Evolutionary conservation across 805 yeast species (phyloP).

Genomic region (Yamadazyma ubonensis): DNA sequence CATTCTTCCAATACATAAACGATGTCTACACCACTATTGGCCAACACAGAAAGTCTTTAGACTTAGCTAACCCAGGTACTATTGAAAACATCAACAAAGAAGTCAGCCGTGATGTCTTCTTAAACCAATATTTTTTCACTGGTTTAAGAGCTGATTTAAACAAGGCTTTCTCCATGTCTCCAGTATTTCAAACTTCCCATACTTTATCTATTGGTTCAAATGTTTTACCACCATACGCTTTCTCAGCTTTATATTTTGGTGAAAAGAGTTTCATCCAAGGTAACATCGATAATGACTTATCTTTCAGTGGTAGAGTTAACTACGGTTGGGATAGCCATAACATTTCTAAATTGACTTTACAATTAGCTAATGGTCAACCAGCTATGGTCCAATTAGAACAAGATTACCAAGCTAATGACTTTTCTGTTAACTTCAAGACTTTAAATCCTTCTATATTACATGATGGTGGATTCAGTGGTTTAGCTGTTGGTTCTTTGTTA

Average conservation of each 20-base stretch:
- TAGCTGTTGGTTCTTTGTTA: constrained; percentile 84
- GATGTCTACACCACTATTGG: constrained; percentile 70
- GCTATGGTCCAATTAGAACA: constrained; percentile 95
- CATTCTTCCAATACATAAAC: constrained; percentile 74
- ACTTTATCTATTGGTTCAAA: constrained; percentile 86
- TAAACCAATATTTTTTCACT: constrained; percentile 85
- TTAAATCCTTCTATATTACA: constrained; percentile 81
- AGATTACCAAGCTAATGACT: constrained; percentile 88
- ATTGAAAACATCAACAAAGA: constrained; percentile 91
- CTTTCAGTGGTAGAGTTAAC: constrained; percentile 85
- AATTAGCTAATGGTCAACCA: constrained; percentile 85
- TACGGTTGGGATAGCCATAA: constrained; percentile 83
- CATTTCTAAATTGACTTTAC: constrained; percentile 82
- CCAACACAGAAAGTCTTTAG: constrained; percentile 78
- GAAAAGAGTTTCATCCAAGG: constrained; percentile 89
- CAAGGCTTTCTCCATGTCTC: constrained; percentile 86
- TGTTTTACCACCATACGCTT: constrained; percentile 84
- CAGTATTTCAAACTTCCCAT: constrained; percentile 96
- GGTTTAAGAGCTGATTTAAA: constrained; percentile 96
- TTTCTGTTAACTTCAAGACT: constrained; percentile 83
- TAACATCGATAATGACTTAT: constrained; percentile 80
- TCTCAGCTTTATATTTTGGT: constrained; percentile 84
- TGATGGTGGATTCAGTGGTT: constrained; percentile 78
- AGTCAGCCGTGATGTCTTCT: constrained; percentile 89
- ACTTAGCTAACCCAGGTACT: constrained; percentile 90